phyloP scores from a whole-genome alignment of 1,139 yeast genomes.

The Arxiozyma heterogenica region DNA sequence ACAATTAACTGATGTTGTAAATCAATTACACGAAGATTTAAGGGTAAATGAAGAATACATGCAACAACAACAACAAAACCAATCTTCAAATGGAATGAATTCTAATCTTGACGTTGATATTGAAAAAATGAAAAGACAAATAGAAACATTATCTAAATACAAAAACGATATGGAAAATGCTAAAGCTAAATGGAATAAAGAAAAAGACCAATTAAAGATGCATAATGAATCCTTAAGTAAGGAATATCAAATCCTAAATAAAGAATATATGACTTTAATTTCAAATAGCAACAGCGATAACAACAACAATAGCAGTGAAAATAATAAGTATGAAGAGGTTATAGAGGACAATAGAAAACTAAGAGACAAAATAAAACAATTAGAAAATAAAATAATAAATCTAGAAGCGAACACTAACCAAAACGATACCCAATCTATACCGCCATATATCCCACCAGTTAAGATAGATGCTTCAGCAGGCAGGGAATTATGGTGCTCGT shows the following conservation, averaged over 20 bases:
- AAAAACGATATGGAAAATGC: slow-evolving; percentile 12
- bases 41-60: slow-evolving; percentile 20
- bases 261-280: not conserved
- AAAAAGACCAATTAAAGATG: slow-evolving; percentile 21
- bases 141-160: slow-evolving; percentile 11
- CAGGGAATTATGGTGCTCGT: slow-evolving; percentile 75
- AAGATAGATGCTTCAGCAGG: slow-evolving; percentile 66
- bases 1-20: slow-evolving; percentile 27
- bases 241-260: slow-evolving; percentile 18
- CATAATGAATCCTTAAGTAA: slow-evolving; percentile 25
- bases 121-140: slow-evolving; percentile 10
- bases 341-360: not conserved
- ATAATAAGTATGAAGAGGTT: not conserved
- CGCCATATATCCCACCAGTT: slow-evolving; percentile 37
- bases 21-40: slow-evolving; percentile 26
- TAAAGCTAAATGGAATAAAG: slow-evolving; percentile 23
- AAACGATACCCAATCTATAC: not conserved
- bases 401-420: not conserved
- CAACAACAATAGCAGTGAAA: not conserved
- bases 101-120: slow-evolving; percentile 1
- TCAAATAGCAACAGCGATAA: not conserved
- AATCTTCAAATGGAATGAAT: not conserved
- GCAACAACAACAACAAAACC: not conserved
- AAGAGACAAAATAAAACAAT: not conserved
- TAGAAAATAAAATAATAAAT: too few species aligned